phyloP scores from a whole-genome alignment of 495 filamentous ascomycete genomes.

The Tuber umbilicatum region DNA sequence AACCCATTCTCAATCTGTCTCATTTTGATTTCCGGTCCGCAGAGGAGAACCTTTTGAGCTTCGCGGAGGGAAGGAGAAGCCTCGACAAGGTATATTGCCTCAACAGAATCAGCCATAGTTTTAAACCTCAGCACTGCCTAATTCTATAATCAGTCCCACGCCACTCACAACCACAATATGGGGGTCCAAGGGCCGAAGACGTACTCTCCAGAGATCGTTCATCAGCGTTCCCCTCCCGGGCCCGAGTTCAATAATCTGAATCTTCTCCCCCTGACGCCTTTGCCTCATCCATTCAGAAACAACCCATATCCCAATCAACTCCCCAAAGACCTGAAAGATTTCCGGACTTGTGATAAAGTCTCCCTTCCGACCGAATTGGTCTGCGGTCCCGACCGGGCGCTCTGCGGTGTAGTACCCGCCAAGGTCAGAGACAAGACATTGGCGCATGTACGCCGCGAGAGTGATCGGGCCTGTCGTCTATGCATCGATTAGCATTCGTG shows the following conservation, averaged over 20 bases:
- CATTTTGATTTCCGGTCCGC: conserved; percentile 62
- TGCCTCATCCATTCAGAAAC: conserved; percentile 94
- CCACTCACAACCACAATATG: neutral
- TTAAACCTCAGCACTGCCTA: conserved; percentile 41
- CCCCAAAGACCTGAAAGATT: conserved; percentile 94
- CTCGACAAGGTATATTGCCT: conserved; percentile 85
- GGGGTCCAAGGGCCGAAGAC: conserved; percentile 28
- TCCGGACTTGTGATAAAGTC: conserved; percentile 97
- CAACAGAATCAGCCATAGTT: conserved; percentile 65
- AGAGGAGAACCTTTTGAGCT: conserved; percentile 75
- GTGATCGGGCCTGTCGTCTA: conserved; percentile 81
- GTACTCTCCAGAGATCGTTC: conserved; percentile 88
- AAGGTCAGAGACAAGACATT: conserved; percentile 86
- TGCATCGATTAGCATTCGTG: conserved; percentile 13
- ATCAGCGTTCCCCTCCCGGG: conserved; percentile 93
- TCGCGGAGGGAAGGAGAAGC: conserved; percentile 68
- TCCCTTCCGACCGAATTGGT: conserved; percentile 82
- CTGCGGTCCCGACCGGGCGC: conserved; percentile 51
- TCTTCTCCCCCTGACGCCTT: conserved; percentile 59
- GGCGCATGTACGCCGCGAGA: conserved; percentile 92
- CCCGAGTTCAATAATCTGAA: conserved; percentile 87
- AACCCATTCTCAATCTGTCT: conserved; percentile 68
- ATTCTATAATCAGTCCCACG: neutral
- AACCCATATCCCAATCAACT: conserved; percentile 88
- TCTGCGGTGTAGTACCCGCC: conserved; percentile 89